Evolutionary conservation across 1,284 basidiomycete genomes (phyloP), one percentile per base, ranked within the genome.

Genomic region (Porogramme epimiltina): DNA sequence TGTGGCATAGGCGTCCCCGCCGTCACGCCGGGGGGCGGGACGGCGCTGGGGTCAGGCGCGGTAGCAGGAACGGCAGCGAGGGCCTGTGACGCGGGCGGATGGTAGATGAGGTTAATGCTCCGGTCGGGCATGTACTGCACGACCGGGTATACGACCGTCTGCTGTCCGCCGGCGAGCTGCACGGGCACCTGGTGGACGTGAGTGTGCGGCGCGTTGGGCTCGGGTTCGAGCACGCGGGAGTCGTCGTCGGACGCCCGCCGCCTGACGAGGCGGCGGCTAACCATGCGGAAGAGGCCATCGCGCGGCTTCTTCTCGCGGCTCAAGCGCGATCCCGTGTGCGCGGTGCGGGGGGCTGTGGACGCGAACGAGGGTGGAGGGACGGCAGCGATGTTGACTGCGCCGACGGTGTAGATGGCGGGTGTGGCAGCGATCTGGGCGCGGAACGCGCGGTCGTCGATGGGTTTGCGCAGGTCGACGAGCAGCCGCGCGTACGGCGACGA

Each of bases 231-330:
- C 6, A 60, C 58, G 15, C n/a, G n/a, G n/a, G n/a, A n/a, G n/a
- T n/a, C 34, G 34, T 37, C 34, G n/a, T 37, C 34, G 16, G 8
- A 6, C 5, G 8, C 34, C 9, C 6, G 34, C 15, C 23, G 36
- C 25, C 45, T 41, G 10, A 31, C 37, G 16, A 58, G 33, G 10
- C 55, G 50, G 23, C 43, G 36, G 43, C 62, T 59, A 26, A 63
- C 54, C 24, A 54, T 55, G 31, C 56, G 52, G 31, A 64, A 60
- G 16, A 64, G 54, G 28, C 62, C 62, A 34, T 55, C 59, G 36
- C 58, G 54, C 42, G 59, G 56, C 49, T 62, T 60, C 52, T 49
- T 55, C 44, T 57, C 47, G 23, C 40, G 45, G 49, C 53, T 54
- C 46, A 55, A 54, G 20, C 55, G 55, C 46, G 55, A 45, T n/a